phyloP scores from a whole-genome alignment of 1,139 yeast genomes.

The Hanseniaspora uvarum region DNA sequence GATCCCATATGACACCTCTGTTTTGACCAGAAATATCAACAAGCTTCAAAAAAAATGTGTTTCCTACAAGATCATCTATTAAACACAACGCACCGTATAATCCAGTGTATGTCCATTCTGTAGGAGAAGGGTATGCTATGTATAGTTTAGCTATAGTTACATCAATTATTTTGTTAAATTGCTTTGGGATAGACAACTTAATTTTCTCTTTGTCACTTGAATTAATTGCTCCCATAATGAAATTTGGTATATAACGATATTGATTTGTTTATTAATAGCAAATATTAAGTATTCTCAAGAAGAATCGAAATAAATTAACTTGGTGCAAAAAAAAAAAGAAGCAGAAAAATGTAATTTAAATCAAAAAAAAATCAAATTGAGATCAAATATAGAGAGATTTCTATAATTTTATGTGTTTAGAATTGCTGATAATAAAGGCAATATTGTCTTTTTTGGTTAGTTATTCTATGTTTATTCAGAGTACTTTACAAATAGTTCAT shows the following conservation, averaged over 20 bases:
- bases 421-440: neutral
- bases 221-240: constrained; percentile 50
- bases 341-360: neutral
- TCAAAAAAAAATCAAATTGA: no score
- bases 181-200: constrained; percentile 79
- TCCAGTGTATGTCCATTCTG: constrained; percentile 80
- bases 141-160: constrained; percentile 85
- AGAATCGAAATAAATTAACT: neutral
- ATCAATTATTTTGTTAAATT: constrained; percentile 76
- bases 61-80: constrained; percentile 89
- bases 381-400: no score
- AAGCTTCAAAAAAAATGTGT: constrained; percentile 78
- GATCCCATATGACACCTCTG: constrained; percentile 92
- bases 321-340: no score
- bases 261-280: neutral
- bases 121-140: constrained; percentile 77
- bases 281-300: neutral
- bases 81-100: constrained; percentile 75
- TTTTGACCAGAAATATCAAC: constrained; percentile 67
- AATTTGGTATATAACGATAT: neutral
- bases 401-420: no score
- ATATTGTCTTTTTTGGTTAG: neutral
- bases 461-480: neutral
- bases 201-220: constrained; percentile 74
- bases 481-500: neutral